phyloP scores from a whole-genome alignment of 208 protist species.

The Wallacemonas sp. region DNA sequence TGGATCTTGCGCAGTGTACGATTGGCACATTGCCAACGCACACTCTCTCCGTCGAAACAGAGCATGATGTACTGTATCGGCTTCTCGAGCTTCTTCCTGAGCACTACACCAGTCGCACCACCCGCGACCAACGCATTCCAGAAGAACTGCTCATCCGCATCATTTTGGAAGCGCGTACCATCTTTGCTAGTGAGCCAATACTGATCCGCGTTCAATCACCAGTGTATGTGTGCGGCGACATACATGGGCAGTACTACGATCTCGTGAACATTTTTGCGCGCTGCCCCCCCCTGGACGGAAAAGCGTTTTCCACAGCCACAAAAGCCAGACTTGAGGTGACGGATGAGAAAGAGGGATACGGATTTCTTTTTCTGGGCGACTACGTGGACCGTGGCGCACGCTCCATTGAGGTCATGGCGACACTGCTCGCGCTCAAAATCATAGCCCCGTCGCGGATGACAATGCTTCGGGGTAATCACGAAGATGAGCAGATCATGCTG shows the following conservation, averaged over 20 bases:
- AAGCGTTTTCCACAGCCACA: slow-evolving; percentile 22
- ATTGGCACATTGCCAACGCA: slow-evolving; percentile 56
- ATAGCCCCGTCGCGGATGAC: slow-evolving; percentile 97
- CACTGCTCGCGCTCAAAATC: slow-evolving; percentile 95
- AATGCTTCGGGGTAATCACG: slow-evolving; percentile 98
- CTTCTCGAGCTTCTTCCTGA: slow-evolving; percentile 70
- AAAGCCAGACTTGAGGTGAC: not conserved
- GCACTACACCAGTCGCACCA: slow-evolving; percentile 53
- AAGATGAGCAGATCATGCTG: slow-evolving; percentile 98
- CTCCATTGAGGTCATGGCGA: slow-evolving; percentile 93
- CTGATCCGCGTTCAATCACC: slow-evolving; percentile 72
- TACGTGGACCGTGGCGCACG: slow-evolving; percentile 99
- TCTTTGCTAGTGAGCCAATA: slow-evolving; percentile 73
- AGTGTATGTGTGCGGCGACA: slow-evolving; percentile 97
- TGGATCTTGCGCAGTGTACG: slow-evolving; percentile 44
- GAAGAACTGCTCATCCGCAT: slow-evolving; percentile 68
- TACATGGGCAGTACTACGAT: slow-evolving; percentile 98
- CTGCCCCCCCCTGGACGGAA: slow-evolving; percentile 60
- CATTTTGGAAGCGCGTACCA: slow-evolving; percentile 38
- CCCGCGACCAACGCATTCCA: slow-evolving; percentile 57
- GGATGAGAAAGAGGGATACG: slow-evolving; percentile 73
- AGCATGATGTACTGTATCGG: slow-evolving; percentile 74
- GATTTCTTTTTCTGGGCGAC: slow-evolving; percentile 92
- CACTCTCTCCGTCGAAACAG: slow-evolving; percentile 54
- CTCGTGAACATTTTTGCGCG: slow-evolving; percentile 95